Base-by-base conservation (phyloP, 2,329 filamentous ascomycete species). In the Aspergillus floridensis region DNA sequence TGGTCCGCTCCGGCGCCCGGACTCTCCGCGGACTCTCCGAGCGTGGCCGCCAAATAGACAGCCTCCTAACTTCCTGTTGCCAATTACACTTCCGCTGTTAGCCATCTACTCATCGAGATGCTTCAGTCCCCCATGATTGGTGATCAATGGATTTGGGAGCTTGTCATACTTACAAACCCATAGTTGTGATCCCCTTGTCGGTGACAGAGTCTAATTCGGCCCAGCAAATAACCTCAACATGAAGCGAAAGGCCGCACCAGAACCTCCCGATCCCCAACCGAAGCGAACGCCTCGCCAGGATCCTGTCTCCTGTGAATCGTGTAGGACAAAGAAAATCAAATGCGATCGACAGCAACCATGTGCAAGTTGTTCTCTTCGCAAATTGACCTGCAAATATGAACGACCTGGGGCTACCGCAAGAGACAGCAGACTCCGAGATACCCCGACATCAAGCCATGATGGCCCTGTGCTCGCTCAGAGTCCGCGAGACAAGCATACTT, bases 321-420 rank as follows among this genome's bases (percentile, higher is more conserved):
- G 76, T 55, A 69, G 75, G 3, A 65, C 67, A 61, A 74, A 75
- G 63, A 77, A 84, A 76, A 79, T 84, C 41, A 84, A 82, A 73
- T 85, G 82, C 67, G 79, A 84, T 66, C 79, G 82, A 3, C 77
- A 77, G 49, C 70, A 76, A 14, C 82, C 82, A 12, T 85, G 82
- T 65, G 77, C 77, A 32, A 79, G 79, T 60, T 85, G 82, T 63
- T 66, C 59, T 0, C 56, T 69, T 4, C 71, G 75, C 14, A 63
- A 62, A 2, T 47, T 76, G 12, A 6, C 49, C 1, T 77, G 76
- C 57, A 62, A 19, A 14, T 73, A 71, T 53, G 66, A 44, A 3
- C 14, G 38, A 22, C 8, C 52, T 11, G 24, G n/a, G 6, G n/a
- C 19, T 4, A 22, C 19, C 19, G 11, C 16, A 16, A 19, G 16